Conservation (phyloP, 768 basidiomycete genomes). For the Lactifluus piperatus region DNA sequence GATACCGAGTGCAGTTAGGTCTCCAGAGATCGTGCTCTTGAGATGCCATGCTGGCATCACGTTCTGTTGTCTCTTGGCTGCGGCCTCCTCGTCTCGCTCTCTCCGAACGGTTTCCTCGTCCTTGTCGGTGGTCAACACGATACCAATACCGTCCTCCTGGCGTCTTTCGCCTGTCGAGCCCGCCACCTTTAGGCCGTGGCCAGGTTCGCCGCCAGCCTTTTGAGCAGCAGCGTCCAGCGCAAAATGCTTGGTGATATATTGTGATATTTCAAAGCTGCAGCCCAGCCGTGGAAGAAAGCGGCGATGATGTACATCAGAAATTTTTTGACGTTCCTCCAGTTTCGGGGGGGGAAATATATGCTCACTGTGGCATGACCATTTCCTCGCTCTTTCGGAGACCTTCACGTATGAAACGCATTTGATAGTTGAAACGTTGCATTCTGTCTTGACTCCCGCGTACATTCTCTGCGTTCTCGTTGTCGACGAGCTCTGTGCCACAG, state of each 20-base stretch:
- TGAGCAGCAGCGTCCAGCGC: conserved; percentile 55
- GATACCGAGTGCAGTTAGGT: conserved; percentile 79
- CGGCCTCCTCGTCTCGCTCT: conserved; percentile 74
- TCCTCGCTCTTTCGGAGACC: conserved; percentile 84
- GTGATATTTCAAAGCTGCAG: conserved; percentile 68
- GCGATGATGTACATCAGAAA: too few relatives aligned
- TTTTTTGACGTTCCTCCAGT: too few relatives aligned
- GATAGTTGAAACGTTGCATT: conserved; percentile 91
- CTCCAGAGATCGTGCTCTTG: conserved; percentile 90
- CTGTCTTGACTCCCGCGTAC: conserved; percentile 82
- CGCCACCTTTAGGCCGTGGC: conserved; percentile 61
- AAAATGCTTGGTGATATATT: conserved; percentile 67
- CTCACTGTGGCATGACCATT: conserved; percentile 77
- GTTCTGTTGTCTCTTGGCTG: conserved; percentile 84
- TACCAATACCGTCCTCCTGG: conserved; percentile 70
- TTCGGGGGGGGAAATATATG: conserved; percentile 20
- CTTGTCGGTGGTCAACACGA: conserved; percentile 86
- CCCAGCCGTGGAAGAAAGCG: not conserved
- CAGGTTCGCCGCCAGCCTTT: conserved; percentile 39
- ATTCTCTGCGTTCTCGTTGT: conserved; percentile 87
- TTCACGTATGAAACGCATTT: conserved; percentile 82
- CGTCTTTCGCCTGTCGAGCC: conserved; percentile 50
- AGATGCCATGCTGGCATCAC: conserved; percentile 91
- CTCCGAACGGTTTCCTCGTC: conserved; percentile 65
- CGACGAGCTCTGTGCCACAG: conserved; percentile 77